Evolutionary conservation across 306 rosid species (phyloP).

Genomic region (Benincasa hispida): DNA sequence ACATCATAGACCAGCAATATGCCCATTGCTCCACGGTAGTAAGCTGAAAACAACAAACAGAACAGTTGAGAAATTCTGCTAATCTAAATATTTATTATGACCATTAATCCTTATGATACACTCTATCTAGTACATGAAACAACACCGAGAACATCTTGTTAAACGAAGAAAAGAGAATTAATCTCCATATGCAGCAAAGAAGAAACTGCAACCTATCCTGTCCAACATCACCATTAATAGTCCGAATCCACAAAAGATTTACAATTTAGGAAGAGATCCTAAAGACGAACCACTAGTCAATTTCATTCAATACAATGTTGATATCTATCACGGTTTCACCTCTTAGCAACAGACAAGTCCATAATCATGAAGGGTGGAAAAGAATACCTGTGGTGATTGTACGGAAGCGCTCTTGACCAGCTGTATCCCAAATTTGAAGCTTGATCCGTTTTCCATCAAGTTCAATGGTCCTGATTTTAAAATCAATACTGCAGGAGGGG

Average conservation of each 20-base stretch:
- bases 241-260: neutral
- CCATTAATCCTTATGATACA: neutral
- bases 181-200: neutral
- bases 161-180: neutral
- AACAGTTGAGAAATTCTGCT: neutral
- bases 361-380: slow-evolving; percentile 6
- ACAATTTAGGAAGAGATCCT: neutral
- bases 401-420: slow-evolving; percentile 95
- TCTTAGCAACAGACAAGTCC: neutral
- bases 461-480: slow-evolving; percentile 85
- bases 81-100: neutral
- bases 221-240: neutral
- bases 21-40: slow-evolving; percentile 98
- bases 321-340: neutral
- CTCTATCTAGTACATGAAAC: neutral
- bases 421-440: slow-evolving; percentile 98
- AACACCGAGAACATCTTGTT: neutral
- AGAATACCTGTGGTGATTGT: slow-evolving; percentile 79
- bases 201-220: neutral
- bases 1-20: slow-evolving; percentile 90
- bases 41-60: slow-evolving; percentile 43
- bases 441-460: slow-evolving; percentile 86
- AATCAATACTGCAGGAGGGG: slow-evolving; percentile 69
- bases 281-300: neutral
- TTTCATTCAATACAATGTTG: neutral